Base-by-base conservation (phyloP, 805 yeast species). In the Yamadazyma endophytica region DNA sequence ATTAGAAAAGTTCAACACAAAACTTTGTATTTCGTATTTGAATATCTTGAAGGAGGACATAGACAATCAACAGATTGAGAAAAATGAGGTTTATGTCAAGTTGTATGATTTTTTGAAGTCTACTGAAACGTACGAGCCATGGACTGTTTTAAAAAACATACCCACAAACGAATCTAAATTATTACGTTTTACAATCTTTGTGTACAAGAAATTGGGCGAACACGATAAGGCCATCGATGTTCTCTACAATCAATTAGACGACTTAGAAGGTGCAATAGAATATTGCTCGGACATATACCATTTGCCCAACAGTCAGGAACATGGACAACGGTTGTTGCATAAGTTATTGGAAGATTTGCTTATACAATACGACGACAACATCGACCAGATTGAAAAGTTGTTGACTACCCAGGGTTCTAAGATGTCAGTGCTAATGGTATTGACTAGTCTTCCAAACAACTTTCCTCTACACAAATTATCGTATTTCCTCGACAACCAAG, bases 201-300 rank as follows among this genome's bases (percentile, higher is more conserved):
- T 88, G 2, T 64, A 82, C 32, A 69, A 70, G 27, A 70, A 75
- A 36, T 47, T 82, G 25, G 78, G 75, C 1, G 75, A 75, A 31
- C 85, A 84, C 47, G 66, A 68, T 8, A 70, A 75, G 29, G 79
- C 86, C 0, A 57, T 90, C 12, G 73, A 75, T 33, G 71, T 86
- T 2, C 64, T 78, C 16, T 76, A 75, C 28, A 65, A 72, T 29
- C 76, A 77, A 13, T 53, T 84, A 26, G 56, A 71, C 3, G 82
- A 82, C 47, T 67, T 74, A 28, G 55, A 55, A 13, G 58, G 63
- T n/a, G 83, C 95, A 0, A 68, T 81, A 37, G 49, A 57, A 3
- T 83, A 83, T 45, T 79, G 92, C 39, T 54, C 70, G 1, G 59
- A 60, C 4, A 57, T 83, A 0, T 73, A 68, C 38, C 13, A 21